Conservation (phyloP, 2,329 filamentous ascomycete genomes). For the Dactylellina leptospora region DNA sequence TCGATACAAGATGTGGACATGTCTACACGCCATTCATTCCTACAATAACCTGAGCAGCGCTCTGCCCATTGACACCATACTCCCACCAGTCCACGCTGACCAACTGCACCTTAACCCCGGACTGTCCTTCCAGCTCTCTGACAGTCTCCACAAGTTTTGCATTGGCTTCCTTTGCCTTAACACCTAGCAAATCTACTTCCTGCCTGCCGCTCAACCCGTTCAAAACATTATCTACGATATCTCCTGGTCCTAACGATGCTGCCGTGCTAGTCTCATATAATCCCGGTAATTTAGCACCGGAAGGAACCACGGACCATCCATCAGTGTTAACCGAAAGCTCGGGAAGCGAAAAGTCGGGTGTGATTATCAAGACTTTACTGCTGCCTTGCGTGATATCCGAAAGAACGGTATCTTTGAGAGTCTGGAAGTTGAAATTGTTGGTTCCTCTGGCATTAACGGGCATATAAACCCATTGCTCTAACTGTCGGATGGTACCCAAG, state of each 20-base stretch:
- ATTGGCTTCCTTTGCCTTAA: slow-evolving; percentile 30
- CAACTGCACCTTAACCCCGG: slow-evolving; percentile 31
- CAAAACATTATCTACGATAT: slow-evolving; percentile 35
- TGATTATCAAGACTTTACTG: slow-evolving; percentile 45
- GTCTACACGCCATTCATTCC: slow-evolving; percentile 23
- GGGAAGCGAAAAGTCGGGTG: slow-evolving; percentile 20
- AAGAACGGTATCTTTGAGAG: slow-evolving; percentile 12
- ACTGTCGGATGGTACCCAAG: slow-evolving; percentile 9
- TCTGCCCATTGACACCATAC: slow-evolving; percentile 1
- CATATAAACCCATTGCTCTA: slow-evolving; percentile 42
- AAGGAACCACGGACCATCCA: slow-evolving; percentile 23
- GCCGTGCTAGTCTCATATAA: slow-evolving; percentile 37
- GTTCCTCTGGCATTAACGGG: slow-evolving; percentile 27
- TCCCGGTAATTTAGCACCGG: background rate
- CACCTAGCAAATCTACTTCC: slow-evolving; percentile 22
- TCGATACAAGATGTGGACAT: background rate
- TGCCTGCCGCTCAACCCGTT: slow-evolving; percentile 28
- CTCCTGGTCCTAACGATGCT: slow-evolving; percentile 17
- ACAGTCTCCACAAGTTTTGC: slow-evolving; percentile 8
- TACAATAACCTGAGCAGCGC: slow-evolving; percentile 28
- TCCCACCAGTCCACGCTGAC: slow-evolving; percentile 50
- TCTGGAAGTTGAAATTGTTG: slow-evolving; percentile 45
- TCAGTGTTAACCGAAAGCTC: slow-evolving; percentile 37
- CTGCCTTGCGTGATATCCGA: slow-evolving; percentile 24
- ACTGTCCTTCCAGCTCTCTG: background rate